Base-by-base conservation (phyloP, 305 asterid species). In the Salvia sclarea region DNA sequence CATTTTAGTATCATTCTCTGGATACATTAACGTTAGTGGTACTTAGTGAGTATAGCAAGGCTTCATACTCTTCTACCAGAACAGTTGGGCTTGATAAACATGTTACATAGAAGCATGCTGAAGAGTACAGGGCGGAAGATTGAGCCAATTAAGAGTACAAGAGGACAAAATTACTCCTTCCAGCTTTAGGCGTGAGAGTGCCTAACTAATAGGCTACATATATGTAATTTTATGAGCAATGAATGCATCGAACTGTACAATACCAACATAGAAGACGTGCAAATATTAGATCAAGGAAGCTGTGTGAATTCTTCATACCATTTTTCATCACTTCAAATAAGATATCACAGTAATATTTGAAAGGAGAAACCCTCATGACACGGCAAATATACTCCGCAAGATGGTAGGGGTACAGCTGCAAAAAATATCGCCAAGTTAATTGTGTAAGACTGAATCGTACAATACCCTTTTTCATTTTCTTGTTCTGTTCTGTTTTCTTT, bases 381-480 rank as follows among this genome's bases (percentile, higher is more conserved):
- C 98, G 99, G 84, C 98, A 89, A 75, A 95, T 88, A 71, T 89
- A 82, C 81, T 94, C 98, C 21, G 97, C 87, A 74, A 94, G 98
- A 81, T 94, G 99, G 81, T 94, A 94, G 0, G 99, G 99, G 52
- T 83, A 94, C 69, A 94, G 73, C 99, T 94, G 96, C 88, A 89
- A 73, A 82, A 67, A 76, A 67, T 59, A 58, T 17, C 43, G 57
- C 69, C 48, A 72, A 64, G 73, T 65, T 48, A 74, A 63, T 61
- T 7, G 41, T 55, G 41, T 55, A 64, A 58, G 48, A 57, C 59
- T 54, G 35, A 71, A 66, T 52, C 38, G 44, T 18, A 56, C 24
- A 49, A 24, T 50, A 30, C 21, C 44, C 8, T n/a, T 31, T 58
- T 60, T 2, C 33, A 58, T 9, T 37, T n/a, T n/a, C n/a, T n/a